Evolutionary conservation across 139 green algal species (phyloP).

Genomic region (Chlorella sorokiniana): DNA sequence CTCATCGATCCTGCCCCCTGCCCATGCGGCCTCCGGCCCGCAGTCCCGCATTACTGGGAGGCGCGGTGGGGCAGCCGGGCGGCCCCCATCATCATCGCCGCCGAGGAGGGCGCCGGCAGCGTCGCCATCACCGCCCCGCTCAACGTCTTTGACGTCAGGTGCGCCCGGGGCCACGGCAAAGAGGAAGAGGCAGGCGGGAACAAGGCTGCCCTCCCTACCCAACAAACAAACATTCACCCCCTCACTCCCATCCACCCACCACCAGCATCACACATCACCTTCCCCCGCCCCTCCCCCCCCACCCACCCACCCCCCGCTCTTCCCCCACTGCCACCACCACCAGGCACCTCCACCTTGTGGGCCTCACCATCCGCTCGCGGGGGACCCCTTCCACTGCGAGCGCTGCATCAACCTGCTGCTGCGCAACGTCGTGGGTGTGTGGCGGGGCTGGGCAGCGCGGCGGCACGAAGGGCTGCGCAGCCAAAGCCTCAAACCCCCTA

Average conservation of each 20-base stretch:
- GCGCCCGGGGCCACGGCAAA: too few species aligned
- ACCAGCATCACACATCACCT: too few species aligned
- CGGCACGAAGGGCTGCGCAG: not conserved
- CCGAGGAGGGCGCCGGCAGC: not conserved
- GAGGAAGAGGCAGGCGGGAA: not conserved
- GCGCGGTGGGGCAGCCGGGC: not conserved
- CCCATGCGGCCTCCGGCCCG: not conserved
- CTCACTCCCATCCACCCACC: too few species aligned
- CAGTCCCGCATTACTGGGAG: conserved; percentile 33
- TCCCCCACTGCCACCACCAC: not conserved
- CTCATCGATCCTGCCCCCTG: not conserved
- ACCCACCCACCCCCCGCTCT: too few species aligned
- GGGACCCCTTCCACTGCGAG: conserved; percentile 19
- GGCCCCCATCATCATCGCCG: conserved; percentile 15
- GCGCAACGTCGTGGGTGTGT: conserved; percentile 7
- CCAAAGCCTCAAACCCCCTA: not conserved
- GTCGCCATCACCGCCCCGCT: not conserved
- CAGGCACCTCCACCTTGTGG: conserved; percentile 22
- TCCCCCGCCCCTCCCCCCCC: too few species aligned
- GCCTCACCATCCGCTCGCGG: conserved; percentile 1
- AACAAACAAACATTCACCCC: too few species aligned
- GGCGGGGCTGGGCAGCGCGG: not conserved
- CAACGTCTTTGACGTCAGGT: conserved; percentile 6
- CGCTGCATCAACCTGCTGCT: conserved; percentile 22
- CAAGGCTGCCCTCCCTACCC: not conserved